These are phyloP conservation scores for Beauveria bassiana DNA, from an alignment of 2,329 filamentous ascomycete genomes.

Conservation along the genomic window DNA sequence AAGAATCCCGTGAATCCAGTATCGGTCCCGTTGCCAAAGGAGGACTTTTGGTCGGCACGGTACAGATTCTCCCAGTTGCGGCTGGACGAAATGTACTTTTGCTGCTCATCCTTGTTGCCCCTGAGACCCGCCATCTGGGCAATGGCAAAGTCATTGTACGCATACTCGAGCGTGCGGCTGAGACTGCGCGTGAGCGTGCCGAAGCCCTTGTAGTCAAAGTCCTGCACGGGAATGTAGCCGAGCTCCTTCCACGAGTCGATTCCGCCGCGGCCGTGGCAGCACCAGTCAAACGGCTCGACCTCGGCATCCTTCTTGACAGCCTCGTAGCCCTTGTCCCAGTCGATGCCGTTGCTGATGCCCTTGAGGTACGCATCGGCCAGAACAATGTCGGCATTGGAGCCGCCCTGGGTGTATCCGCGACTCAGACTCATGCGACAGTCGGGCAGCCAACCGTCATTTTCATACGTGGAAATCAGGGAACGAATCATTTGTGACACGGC, in stretches of 20 bases:
- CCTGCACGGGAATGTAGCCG: slow-evolving; percentile 63
- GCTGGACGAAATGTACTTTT: slow-evolving; percentile 52
- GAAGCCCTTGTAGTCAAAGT: slow-evolving; percentile 58
- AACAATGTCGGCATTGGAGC: slow-evolving; percentile 65
- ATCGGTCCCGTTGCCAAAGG: slow-evolving; percentile 42
- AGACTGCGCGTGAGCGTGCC: slow-evolving; percentile 64
- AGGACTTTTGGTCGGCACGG: slow-evolving; percentile 50
- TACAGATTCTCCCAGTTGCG: slow-evolving; percentile 62
- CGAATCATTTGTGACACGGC: slow-evolving; percentile 60
- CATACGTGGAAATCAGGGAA: slow-evolving; percentile 64
- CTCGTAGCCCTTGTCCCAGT: slow-evolving; percentile 61
- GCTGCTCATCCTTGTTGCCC: slow-evolving; percentile 44
- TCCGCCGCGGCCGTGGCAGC: slow-evolving; percentile 61
- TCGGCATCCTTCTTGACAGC: slow-evolving; percentile 68
- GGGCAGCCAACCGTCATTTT: slow-evolving; percentile 61
- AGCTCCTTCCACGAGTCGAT: slow-evolving; percentile 64
- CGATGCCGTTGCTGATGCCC: slow-evolving; percentile 51
- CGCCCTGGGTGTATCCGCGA: slow-evolving; percentile 67
- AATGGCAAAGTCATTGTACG: slow-evolving; percentile 69
- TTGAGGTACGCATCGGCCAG: slow-evolving; percentile 62
- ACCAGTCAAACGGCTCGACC: slow-evolving; percentile 62
- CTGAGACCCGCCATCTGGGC: slow-evolving; percentile 52
- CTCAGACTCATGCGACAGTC: slow-evolving; percentile 72
- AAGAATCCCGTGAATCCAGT: slow-evolving; percentile 65
- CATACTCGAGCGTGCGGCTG: slow-evolving; percentile 68